These are phyloP conservation scores for Hypoxylon sp. DNA, from an alignment of 2,329 filamentous ascomycete species.

Conservation along the genomic window DNA sequence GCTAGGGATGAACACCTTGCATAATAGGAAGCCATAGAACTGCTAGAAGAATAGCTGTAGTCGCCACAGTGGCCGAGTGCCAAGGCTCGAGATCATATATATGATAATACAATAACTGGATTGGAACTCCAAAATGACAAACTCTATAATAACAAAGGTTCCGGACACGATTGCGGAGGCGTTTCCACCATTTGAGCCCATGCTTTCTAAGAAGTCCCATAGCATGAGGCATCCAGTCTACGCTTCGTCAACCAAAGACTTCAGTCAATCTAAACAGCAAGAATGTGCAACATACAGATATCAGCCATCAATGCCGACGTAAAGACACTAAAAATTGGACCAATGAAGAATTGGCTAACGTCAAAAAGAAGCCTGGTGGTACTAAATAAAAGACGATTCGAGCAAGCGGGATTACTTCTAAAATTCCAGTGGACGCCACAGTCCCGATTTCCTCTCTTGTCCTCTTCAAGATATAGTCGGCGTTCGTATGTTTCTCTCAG, in stretches of 20 bases:
- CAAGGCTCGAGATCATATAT: too few species aligned
- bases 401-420: not conserved
- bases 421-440: not conserved
- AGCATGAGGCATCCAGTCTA: slow-evolving; percentile 4
- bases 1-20: not conserved
- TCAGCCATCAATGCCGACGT: not conserved
- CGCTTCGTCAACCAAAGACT: not conserved
- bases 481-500: not conserved
- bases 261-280: not conserved
- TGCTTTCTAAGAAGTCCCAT: slow-evolving; percentile 10
- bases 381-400: slow-evolving; percentile 8
- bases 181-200: not conserved
- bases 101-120: not conserved
- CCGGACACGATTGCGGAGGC: not conserved
- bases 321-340: not conserved
- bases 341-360: not conserved
- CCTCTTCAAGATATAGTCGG: not conserved
- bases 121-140: not conserved
- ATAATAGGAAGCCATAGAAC: slow-evolving; percentile 2
- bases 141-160: slow-evolving; percentile 1
- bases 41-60: not conserved
- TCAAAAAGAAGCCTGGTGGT: not conserved
- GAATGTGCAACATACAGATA: not conserved
- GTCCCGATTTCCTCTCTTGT: not conserved
- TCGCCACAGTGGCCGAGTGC: not conserved